Percentiles rank a stretch among this genome's conserved stretches.
phyloP scores from a whole-genome alignment of 2,329 filamentous ascomycete species.

The Alternaria arborescens region DNA sequence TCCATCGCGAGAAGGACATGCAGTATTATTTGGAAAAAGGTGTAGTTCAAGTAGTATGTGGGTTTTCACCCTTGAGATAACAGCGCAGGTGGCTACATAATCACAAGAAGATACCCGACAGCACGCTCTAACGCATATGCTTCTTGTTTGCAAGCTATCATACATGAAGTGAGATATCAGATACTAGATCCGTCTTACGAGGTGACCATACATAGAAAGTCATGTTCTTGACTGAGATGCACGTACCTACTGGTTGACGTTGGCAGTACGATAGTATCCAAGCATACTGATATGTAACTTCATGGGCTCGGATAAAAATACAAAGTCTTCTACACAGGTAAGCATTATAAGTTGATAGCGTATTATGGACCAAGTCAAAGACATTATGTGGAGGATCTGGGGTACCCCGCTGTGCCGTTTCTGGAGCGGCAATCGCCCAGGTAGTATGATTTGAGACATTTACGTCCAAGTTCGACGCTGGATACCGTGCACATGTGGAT shows the following conservation, averaged over 20 bases:
- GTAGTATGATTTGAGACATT: not conserved
- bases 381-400: not conserved
- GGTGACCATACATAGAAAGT: not conserved
- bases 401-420: not conserved
- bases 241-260: not conserved
- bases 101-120: not conserved
- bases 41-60: no score
- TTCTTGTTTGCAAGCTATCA: not conserved
- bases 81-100: not conserved
- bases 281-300: not conserved
- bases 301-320: not conserved
- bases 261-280: not conserved
- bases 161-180: not conserved
- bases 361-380: not conserved
- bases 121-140: not conserved
- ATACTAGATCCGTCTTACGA: not conserved
- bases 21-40: not conserved
- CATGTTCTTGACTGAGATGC: not conserved
- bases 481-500: not conserved
- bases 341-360: not conserved
- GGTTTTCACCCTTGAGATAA: not conserved
- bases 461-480: no score
- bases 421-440: not conserved
- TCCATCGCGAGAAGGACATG: accelerated
- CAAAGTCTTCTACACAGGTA: not conserved